Conservation (phyloP, 306 rosid genomes). For the Astragalus glycyphyllos region DNA sequence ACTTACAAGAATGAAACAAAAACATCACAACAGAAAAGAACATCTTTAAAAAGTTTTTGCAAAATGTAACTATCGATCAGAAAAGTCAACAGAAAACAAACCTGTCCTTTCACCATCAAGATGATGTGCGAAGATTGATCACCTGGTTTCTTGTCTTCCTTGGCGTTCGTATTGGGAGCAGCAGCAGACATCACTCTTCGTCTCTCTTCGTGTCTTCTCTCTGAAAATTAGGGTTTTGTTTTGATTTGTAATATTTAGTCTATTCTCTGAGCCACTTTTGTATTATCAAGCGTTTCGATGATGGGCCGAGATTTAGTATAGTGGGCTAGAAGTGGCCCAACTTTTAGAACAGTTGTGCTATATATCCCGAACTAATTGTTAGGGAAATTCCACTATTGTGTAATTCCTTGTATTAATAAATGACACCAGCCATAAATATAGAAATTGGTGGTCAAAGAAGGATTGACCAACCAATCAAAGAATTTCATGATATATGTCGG, state of each 20-base stretch:
- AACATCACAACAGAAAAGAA: background rate
- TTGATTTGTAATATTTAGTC: no score
- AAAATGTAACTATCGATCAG: background rate
- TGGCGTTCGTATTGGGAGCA: constrained; percentile 40
- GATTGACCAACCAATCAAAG: no score
- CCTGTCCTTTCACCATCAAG: constrained; percentile 86
- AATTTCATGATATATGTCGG: no score
- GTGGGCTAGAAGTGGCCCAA: background rate
- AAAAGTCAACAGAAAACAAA: constrained; percentile 19
- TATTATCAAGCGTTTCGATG: background rate
- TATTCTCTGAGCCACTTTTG: background rate
- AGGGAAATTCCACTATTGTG: no score
- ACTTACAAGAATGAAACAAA: background rate
- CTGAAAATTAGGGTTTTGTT: no score
- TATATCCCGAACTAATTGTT: no score
- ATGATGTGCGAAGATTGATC: constrained; percentile 63
- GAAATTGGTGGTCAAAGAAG: no score
- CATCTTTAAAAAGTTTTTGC: background rate
- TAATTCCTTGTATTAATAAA: no score
- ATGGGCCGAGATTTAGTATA: background rate
- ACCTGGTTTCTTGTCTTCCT: constrained; percentile 78
- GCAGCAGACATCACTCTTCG: background rate
- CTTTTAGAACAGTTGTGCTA: no score
- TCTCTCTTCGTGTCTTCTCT: no score
- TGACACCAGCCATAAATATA: no score